Percentiles rank a stretch among this genome's conserved stretches.
phyloP scores from a whole-genome alignment of 805 yeast genomes.

The Candida parachauliodes region DNA sequence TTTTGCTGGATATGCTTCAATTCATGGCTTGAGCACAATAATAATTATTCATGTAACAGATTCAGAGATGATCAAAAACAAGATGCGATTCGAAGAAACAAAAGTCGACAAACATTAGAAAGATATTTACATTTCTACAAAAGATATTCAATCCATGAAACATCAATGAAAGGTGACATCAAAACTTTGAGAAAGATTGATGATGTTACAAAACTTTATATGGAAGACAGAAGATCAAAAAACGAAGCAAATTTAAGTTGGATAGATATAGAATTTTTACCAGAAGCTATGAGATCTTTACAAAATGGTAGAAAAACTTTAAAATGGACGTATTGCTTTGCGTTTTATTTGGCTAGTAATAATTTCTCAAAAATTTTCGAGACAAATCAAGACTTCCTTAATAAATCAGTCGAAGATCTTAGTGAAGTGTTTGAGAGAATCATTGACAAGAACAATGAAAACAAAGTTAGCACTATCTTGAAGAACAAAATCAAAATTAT shows the following conservation, averaged over 20 bases:
- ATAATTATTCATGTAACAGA: conserved; percentile 62
- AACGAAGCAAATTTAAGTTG: conserved; percentile 49
- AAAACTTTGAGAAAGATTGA: conserved; percentile 62
- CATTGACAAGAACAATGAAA: conserved; percentile 23
- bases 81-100: conserved; percentile 38
- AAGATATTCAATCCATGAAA: conserved; percentile 71
- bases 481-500: conserved; percentile 37
- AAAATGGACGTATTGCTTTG: conserved; percentile 88
- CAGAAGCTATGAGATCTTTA: conserved; percentile 65
- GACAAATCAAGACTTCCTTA: conserved; percentile 61
- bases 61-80: conserved; percentile 33
- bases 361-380: conserved; percentile 64
- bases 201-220: conserved; percentile 58
- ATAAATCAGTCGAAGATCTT: conserved; percentile 64
- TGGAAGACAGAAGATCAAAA: conserved; percentile 36
- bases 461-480: conserved; percentile 28
- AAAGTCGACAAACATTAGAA: conserved; percentile 48
- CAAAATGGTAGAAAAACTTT: conserved; percentile 69
- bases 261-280: conserved; percentile 83
- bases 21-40: conserved; percentile 69
- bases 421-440: conserved; percentile 55
- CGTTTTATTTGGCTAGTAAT: conserved; percentile 57
- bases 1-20: conserved; percentile 93
- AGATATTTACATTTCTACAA: conserved; percentile 74
- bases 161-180: conserved; percentile 69